These are phyloP conservation scores for Pyrenophora graminea DNA, from an alignment of 2,329 filamentous ascomycete species.

Conservation along the genomic window DNA sequence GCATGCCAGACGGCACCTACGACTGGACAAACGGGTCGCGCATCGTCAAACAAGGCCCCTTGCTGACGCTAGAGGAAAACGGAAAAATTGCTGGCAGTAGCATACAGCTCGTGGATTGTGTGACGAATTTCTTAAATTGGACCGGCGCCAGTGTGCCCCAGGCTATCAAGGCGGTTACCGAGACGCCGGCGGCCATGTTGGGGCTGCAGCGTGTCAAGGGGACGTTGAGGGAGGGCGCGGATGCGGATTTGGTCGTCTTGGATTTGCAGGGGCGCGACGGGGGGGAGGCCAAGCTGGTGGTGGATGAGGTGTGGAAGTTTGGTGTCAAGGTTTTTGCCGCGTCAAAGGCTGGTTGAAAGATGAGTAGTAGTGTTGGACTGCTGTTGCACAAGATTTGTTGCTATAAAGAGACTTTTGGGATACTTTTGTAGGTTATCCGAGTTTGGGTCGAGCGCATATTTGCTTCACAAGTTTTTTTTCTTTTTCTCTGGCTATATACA, in stretches of 20 bases:
- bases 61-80: slow-evolving; percentile 76
- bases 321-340: slow-evolving; percentile 51
- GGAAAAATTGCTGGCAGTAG: slow-evolving; percentile 61
- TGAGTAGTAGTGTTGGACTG: background rate
- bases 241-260: slow-evolving; percentile 67
- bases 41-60: slow-evolving; percentile 71
- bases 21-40: slow-evolving; percentile 77
- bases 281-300: slow-evolving; percentile 57
- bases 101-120: slow-evolving; percentile 77
- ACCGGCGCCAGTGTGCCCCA: slow-evolving; percentile 69
- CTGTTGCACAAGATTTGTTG: background rate
- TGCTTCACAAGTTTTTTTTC: too few relatives aligned
- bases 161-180: slow-evolving; percentile 73
- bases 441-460: too few relatives aligned
- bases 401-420: background rate
- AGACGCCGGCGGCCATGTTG: slow-evolving; percentile 77
- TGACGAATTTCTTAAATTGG: slow-evolving; percentile 80
- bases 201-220: slow-evolving; percentile 71
- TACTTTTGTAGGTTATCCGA: background rate
- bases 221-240: slow-evolving; percentile 50
- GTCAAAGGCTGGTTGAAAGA: slow-evolving; percentile 1
- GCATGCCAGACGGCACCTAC: slow-evolving; percentile 81
- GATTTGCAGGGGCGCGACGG: slow-evolving; percentile 57
- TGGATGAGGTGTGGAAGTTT: slow-evolving; percentile 85
- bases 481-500: too few relatives aligned